These are phyloP conservation scores for Pueraria montana DNA, from an alignment of 306 rosid genomes.

Conservation along the genomic window DNA sequence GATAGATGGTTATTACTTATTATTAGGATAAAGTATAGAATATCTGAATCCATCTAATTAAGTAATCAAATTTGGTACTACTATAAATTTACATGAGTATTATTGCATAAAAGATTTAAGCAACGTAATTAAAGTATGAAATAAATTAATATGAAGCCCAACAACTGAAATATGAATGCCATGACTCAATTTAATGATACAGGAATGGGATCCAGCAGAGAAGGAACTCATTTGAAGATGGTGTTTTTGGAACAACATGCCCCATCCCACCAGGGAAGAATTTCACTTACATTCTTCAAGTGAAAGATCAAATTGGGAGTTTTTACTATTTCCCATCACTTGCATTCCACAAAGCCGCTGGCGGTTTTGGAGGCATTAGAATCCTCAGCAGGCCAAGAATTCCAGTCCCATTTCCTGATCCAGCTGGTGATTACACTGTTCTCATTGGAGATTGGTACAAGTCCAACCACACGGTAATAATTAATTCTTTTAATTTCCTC, in stretches of 20 bases:
- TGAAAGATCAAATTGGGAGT: slow-evolving; percentile 98
- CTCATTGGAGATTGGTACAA: slow-evolving; percentile 98
- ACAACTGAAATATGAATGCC: neutral
- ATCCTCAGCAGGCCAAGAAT: slow-evolving; percentile 94
- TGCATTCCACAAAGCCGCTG: slow-evolving; percentile 95
- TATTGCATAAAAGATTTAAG: no score
- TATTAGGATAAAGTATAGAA: neutral
- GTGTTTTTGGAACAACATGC: slow-evolving; percentile 91
- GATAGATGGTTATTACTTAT: no score
- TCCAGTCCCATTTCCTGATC: slow-evolving; percentile 96
- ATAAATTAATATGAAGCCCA: neutral
- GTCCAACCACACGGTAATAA: slow-evolving; percentile 81
- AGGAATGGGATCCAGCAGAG: slow-evolving; percentile 96
- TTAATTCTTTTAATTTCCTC: neutral
- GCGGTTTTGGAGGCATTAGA: slow-evolving; percentile 96
- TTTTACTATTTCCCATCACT: slow-evolving; percentile 95
- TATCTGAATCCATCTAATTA: neutral
- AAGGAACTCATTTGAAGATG: slow-evolving; percentile 91
- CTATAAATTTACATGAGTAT: no score
- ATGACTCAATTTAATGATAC: neutral
- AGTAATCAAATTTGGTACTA: neutral
- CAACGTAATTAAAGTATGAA: neutral
- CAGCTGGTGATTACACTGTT: slow-evolving; percentile 84
- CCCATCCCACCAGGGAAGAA: slow-evolving; percentile 95
- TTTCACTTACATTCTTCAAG: slow-evolving; percentile 93